Conservation (phyloP, 2,329 filamentous ascomycete genomes). For the Exophiala lecanii-corni region DNA sequence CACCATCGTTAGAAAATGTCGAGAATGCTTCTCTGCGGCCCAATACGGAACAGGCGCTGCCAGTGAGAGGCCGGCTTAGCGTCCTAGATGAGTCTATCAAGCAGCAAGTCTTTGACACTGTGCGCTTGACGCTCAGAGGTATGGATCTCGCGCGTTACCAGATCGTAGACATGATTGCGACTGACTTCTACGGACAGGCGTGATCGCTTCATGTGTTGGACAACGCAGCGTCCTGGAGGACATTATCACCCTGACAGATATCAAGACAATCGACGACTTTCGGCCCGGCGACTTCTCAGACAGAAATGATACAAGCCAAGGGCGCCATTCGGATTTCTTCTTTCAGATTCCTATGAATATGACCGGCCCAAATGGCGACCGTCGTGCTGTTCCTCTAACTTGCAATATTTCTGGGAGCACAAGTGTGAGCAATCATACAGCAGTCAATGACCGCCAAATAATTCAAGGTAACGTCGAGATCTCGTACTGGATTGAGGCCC, state of each 20-base stretch:
- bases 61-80: conserved; percentile 17
- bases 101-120: conserved; percentile 14
- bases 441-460: conserved; percentile 11
- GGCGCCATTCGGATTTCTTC: conserved; percentile 15
- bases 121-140: conserved; percentile 18
- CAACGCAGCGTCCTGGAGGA: conserved; percentile 13
- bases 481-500: conserved; percentile 20
- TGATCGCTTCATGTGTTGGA: conserved; percentile 18
- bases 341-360: conserved; percentile 16
- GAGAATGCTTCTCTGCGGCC: too few relatives aligned
- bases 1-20: neutral
- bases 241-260: conserved; percentile 22
- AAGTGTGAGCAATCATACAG: conserved; percentile 3
- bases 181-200: conserved; percentile 5
- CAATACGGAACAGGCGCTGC: too few relatives aligned
- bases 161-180: too few relatives aligned
- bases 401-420: conserved; percentile 10
- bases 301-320: conserved; percentile 4
- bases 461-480: conserved; percentile 16
- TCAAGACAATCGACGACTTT: conserved; percentile 15
- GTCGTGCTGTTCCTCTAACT: conserved; percentile 14
- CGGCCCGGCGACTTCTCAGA: neutral
- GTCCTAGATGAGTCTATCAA: conserved; percentile 14
- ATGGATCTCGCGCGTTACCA: too few relatives aligned
- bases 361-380: neutral